These are phyloP conservation scores for Buxus sempervirens DNA, from an alignment of 164 flowering plant species.

Conservation along the genomic window DNA sequence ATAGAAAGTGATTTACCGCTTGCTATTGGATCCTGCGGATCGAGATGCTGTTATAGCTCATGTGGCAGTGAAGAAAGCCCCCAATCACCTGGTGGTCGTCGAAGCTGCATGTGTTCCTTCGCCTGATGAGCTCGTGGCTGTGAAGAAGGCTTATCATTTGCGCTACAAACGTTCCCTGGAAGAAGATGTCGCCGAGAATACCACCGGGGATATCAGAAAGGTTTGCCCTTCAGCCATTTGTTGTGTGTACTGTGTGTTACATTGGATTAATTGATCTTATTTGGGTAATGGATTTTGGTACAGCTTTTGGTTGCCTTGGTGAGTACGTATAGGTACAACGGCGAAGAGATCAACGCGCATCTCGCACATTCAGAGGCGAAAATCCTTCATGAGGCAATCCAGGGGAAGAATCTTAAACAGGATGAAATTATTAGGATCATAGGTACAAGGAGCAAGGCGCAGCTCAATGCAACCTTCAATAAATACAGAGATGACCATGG, in stretches of 20 bases:
- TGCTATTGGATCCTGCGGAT: constrained; percentile 44
- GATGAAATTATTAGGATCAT: neutral
- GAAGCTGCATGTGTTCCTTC: constrained; percentile 33
- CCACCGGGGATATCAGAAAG: constrained; percentile 27
- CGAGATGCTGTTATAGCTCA: constrained; percentile 41
- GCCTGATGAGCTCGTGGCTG: constrained; percentile 35
- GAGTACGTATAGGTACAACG: constrained; percentile 10
- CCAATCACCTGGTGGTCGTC: constrained; percentile 26
- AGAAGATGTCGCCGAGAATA: constrained; percentile 40
- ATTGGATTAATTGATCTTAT: no score
- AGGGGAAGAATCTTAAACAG: neutral
- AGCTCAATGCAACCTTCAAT: constrained; percentile 51
- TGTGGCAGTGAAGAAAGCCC: constrained; percentile 27
- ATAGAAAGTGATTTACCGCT: constrained; percentile 40
- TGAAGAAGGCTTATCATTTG: constrained; percentile 31
- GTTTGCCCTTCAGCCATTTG: constrained; percentile 8
- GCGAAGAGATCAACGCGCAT: neutral
- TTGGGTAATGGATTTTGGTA: neutral
- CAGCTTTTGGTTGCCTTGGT: constrained; percentile 32
- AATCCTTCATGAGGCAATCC: neutral
- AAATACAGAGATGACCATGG: constrained; percentile 44
- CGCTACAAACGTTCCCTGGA: constrained; percentile 39
- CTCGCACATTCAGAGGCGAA: neutral
- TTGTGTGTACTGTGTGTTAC: neutral
- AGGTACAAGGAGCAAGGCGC: constrained; percentile 25